Evolutionary conservation across 495 filamentous ascomycete species (phyloP), one percentile per base, ranked within the genome.

Genomic region (Lophiostoma macrostomum): DNA sequence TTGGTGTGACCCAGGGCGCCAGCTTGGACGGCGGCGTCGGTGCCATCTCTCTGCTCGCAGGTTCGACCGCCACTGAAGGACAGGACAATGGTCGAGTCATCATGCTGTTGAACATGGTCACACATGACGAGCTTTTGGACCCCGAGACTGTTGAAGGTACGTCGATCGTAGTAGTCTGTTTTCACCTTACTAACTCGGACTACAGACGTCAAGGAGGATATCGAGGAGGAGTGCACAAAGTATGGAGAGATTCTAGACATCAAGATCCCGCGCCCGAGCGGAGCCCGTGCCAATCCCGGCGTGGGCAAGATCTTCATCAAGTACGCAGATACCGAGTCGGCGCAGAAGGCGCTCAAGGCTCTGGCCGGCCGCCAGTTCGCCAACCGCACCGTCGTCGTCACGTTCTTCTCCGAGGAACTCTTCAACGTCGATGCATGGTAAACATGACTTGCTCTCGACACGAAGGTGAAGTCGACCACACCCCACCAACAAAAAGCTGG

Each of bases 261-360:
- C 69, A 96, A 97, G 71, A 84, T 98, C 54, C 93, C 93, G 2
- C 79, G 93, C 53, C 93, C 94, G 13, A 80, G 77, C 31, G 85
- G 87, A 58, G 87, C 86, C 34, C 88, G 86, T 61, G 77, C 85
- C 63, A 86, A 88, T 64, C 79, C 87, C 23, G 91, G 91, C n/a
- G 88, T 96, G 10, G 91, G 91, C 64, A 97, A 97, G 79, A 96
- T 98, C 56, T 98, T 81, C 64, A 81, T 98, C 76, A 96, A 96
- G 71, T 98, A 85, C 63, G 90, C 91, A 39, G 80, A 73, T 2
- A 72, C 80, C 5, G 87, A 90, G 50, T 80, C 82, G 1, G 88
- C 94, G n/a, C 82, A 84, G 41, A 87, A 83, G 61, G 93, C 93
- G 10, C 75, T 97, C 39, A 80, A 83, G 58, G 83, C 89, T 32